These are phyloP conservation scores for Eutrema heterophyllum DNA, from an alignment of 345 rosid species.

Conservation along the genomic window DNA sequence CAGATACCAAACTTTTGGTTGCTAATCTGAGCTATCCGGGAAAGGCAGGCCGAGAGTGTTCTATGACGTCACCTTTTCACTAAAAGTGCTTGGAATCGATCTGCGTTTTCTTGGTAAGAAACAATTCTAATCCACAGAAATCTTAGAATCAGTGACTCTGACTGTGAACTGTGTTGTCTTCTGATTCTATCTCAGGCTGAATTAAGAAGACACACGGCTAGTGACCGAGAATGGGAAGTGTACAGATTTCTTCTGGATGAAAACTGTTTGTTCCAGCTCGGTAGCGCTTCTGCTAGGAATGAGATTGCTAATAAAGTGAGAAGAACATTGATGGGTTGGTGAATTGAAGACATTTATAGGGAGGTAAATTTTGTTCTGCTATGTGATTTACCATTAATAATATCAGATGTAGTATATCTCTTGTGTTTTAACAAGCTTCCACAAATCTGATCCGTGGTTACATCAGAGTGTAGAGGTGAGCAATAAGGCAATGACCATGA, in stretches of 20 bases:
- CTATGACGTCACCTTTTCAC: conserved; percentile 69
- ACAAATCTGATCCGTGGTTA: too few species aligned
- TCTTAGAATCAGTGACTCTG: not conserved
- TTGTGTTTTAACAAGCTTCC: too few species aligned
- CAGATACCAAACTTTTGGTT: conserved; percentile 73
- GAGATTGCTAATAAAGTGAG: conserved; percentile 68
- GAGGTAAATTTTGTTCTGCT: not conserved
- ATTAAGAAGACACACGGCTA: conserved; percentile 58
- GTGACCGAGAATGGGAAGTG: conserved; percentile 79
- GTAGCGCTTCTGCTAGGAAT: conserved; percentile 38
- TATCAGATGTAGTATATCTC: too few species aligned
- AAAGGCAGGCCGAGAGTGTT: conserved; percentile 83
- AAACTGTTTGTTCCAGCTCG: conserved; percentile 37
- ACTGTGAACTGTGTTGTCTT: not conserved
- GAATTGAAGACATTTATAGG: conserved; percentile 14
- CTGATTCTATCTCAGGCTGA: conserved; percentile 49
- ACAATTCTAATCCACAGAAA: not conserved
- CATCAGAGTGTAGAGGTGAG: too few species aligned
- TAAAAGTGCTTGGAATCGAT: conserved; percentile 64
- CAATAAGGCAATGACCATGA: too few species aligned
- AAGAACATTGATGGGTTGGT: conserved; percentile 82
- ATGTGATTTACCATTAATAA: not conserved
- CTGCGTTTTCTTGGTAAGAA: conserved; percentile 75
- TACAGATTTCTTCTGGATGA: conserved; percentile 82
- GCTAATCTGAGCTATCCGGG: conserved; percentile 83